Evolutionary conservation across 2,329 filamentous ascomycete species (phyloP), one percentile per base, ranked within the genome.

Genomic region (Beauveria varroae): DNA sequence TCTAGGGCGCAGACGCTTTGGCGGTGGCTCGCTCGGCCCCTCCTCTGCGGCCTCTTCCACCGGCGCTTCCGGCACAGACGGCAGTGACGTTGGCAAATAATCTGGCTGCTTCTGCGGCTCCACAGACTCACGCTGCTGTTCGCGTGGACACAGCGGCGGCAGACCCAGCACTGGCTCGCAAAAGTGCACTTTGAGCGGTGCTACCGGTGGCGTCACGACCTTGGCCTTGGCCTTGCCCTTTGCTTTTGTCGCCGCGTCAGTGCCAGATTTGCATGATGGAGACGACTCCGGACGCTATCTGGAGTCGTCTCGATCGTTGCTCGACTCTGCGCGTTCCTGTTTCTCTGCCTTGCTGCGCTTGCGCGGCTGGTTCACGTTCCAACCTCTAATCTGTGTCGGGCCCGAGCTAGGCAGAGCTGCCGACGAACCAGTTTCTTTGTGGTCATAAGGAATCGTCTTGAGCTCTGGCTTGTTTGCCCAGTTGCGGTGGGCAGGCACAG

Each of bases 381-480:
- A 86, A 1, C 82, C 83, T 30, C 83, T 72, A 37, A 86, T 84
- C 49, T 78, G 76, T 14, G 81, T 83, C 0, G 83, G 83, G 0
- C 81, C 83, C 18, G 79, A 80, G 53, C 77, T 78, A 9, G 83
- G 83, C 34, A 84, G 77, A 16, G 82, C 80, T 55, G 84, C 82
- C 20, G 77, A 78, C 2, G 81, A 77, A 4, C 76, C 75, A 49
- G 83, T 84, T 66, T 86, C 82, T 67, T 85, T 85, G 68, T 85
- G 84, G 22, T 81, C 79, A 64, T 85, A 86, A 43, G 79, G 80
- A 3, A 84, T 81, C 4, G 83, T 84, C 61, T 83, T 79, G n/a
- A 86, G 74, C 65, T 85, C 82, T 18, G 78, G 76, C 66, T 78
- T 79, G 60, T 74, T 73, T 7, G 71, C 68, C 69, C 77, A 79